Conservation (phyloP, 768 basidiomycete species). For the Xerocomellus dryophilus region DNA sequence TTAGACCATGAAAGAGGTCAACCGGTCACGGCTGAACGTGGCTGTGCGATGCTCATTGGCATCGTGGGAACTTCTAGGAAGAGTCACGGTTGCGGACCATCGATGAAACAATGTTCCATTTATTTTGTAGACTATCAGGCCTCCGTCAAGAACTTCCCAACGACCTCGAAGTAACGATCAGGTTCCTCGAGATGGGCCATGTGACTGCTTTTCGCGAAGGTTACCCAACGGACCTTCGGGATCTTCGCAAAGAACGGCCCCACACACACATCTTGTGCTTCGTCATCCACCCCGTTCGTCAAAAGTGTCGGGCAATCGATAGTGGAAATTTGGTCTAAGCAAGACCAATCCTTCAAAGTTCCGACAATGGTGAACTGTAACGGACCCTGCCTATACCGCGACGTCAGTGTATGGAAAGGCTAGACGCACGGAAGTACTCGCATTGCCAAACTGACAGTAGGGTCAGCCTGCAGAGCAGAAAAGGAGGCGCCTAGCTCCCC, state of each 20-base stretch:
- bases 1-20: too few relatives aligned
- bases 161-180: too few relatives aligned
- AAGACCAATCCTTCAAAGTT: conserved; percentile 45
- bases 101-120: too few relatives aligned
- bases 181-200: too few relatives aligned
- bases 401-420: neutral
- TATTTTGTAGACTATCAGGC: too few relatives aligned
- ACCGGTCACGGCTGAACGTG: too few relatives aligned
- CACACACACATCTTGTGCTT: conserved; percentile 35
- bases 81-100: too few relatives aligned
- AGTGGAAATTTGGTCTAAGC: conserved; percentile 41
- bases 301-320: conserved; percentile 40
- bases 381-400: conserved; percentile 12
- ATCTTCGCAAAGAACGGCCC: conserved; percentile 34
- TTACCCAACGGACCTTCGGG: conserved; percentile 36
- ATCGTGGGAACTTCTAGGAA: too few relatives aligned
- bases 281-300: conserved; percentile 38
- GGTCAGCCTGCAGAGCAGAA: conserved; percentile 24
- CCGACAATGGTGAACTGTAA: conserved; percentile 42
- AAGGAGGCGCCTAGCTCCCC: conserved; percentile 31
- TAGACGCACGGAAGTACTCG: conserved; percentile 12
- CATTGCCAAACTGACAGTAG: conserved; percentile 35
- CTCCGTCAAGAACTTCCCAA: too few relatives aligned
- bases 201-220: too few relatives aligned
- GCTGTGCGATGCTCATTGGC: too few relatives aligned